Evolutionary conservation across 2,329 filamentous ascomycete genomes (phyloP).

Genomic region (Fusarium torulosum): DNA sequence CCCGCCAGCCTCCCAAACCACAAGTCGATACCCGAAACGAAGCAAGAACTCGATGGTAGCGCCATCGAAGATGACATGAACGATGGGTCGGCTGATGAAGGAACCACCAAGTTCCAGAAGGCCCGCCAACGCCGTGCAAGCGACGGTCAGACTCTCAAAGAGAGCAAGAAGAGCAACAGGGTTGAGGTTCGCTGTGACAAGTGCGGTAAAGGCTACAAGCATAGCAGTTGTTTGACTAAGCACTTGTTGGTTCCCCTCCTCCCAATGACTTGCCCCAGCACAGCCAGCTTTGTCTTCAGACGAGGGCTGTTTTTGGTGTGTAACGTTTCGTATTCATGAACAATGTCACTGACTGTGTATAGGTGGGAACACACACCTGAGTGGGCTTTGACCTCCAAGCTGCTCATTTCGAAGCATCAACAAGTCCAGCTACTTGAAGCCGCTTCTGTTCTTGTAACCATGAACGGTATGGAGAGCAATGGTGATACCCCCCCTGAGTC

Average conservation of each 20-base stretch:
- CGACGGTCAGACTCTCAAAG: constrained; percentile 88
- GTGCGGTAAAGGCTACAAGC: constrained; percentile 99
- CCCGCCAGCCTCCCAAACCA: constrained; percentile 76
- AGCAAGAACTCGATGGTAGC: constrained; percentile 66
- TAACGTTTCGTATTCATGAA: constrained; percentile 36
- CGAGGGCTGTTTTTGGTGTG: constrained; percentile 32
- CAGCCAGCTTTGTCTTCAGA: constrained; percentile 49
- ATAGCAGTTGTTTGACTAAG: constrained; percentile 99
- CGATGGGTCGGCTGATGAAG: constrained; percentile 69
- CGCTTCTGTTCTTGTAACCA: constrained; percentile 92
- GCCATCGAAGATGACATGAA: constrained; percentile 77
- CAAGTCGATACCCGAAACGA: constrained; percentile 63
- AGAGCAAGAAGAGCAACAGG: constrained; percentile 84
- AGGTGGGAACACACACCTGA: constrained; percentile 99
- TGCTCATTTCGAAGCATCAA: constrained; percentile 99
- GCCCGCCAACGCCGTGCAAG: constrained; percentile 75
- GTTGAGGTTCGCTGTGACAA: constrained; percentile 95
- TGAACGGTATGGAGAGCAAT: constrained; percentile 73
- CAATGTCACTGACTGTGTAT: constrained; percentile 47
- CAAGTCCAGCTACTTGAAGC: constrained; percentile 98
- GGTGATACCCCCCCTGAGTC: constrained; percentile 73
- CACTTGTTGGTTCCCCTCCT: constrained; percentile 93
- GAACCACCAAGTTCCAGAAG: constrained; percentile 61
- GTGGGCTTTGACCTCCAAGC: constrained; percentile 96
- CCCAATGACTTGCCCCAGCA: constrained; percentile 56